Evolutionary conservation across 2,329 filamentous ascomycete species (phyloP), one percentile per base, ranked within the genome.

Genomic region (Hypomyces perniciosus): DNA sequence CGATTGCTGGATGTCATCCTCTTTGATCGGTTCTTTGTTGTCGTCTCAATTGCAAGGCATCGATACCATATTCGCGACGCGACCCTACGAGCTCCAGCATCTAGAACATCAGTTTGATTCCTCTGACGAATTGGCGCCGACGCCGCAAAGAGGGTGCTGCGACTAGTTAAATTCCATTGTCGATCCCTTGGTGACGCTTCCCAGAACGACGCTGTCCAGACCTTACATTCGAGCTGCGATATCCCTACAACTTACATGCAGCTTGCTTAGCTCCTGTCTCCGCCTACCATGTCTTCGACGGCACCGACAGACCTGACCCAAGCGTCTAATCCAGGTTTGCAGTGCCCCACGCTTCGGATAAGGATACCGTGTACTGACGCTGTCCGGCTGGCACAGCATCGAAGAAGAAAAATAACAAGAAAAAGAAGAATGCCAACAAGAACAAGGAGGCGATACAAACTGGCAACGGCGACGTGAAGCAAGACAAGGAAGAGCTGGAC

Each of bases 401-500:
- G 45, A 79, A 76, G 67, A 81, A 79, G 69, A 81, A 78, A 70
- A 77, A 74, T 63, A 77, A 74, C 61, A 81, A 77, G 60, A 82
- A 80, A 68, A 82, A 79, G 71, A 80, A 78, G 72, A 78, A 75
- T 58, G 70, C 71, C 41, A 69, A 68, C 62, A 78, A 76, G 63
- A 64, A 68, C 51, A 77, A 75, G 59, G 69, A 72, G 20, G 55
- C 67, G 8, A 56, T 62, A 44, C 65, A 68, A 51, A 59, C 67
- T 45, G 67, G 60, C 44, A 68, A 64, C 53, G 63, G 58, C 49
- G 61, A 68, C 33, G 49, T 59, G 46, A 62, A 61, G 46, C 65
- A 58, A 49, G 62, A 66, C 40, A 61, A 68, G 38, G 71, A 72
- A 48, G 66, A 72, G 40, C 62, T 68, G 56, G 72, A 75, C 53